Conservation (phyloP, 1,284 basidiomycete species). For the Cryptococcus deneoformans region DNA sequence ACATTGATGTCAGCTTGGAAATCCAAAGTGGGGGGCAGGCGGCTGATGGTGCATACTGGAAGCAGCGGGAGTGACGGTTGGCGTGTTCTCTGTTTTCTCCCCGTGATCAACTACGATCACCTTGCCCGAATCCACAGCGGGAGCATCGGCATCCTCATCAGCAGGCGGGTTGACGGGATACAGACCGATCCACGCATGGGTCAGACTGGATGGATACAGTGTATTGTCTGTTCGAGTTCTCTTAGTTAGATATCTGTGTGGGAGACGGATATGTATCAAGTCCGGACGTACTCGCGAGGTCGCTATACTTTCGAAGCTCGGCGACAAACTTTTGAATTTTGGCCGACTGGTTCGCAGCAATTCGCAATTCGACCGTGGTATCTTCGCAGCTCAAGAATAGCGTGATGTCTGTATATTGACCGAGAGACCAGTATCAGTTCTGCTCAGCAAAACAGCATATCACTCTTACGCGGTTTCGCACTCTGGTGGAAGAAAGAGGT, state of each 20-base stretch:
- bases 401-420: conserved; percentile 24
- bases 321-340: conserved; percentile 30
- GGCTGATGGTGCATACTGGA: too few species aligned
- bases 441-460: background rate
- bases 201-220: conserved; percentile 8
- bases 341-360: conserved; percentile 52
- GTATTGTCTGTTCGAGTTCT: conserved; percentile 2
- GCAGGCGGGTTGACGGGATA: conserved; percentile 23
- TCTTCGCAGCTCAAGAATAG: conserved; percentile 56
- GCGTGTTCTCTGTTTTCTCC: too few species aligned
- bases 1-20: too few species aligned
- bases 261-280: too few species aligned
- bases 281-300: too few species aligned
- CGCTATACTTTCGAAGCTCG: conserved; percentile 15
- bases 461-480: conserved; percentile 37
- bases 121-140: too few species aligned
- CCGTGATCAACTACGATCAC: too few species aligned
- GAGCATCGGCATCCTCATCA: background rate
- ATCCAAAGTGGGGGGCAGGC: too few species aligned
- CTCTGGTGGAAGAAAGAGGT: conserved; percentile 43
- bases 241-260: background rate
- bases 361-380: conserved; percentile 70
- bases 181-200: conserved; percentile 29
- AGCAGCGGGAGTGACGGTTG: too few species aligned
- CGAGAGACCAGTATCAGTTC: background rate